phyloP scores from a whole-genome alignment of 179 eudicot species.

The Heliamphora pulchella region DNA sequence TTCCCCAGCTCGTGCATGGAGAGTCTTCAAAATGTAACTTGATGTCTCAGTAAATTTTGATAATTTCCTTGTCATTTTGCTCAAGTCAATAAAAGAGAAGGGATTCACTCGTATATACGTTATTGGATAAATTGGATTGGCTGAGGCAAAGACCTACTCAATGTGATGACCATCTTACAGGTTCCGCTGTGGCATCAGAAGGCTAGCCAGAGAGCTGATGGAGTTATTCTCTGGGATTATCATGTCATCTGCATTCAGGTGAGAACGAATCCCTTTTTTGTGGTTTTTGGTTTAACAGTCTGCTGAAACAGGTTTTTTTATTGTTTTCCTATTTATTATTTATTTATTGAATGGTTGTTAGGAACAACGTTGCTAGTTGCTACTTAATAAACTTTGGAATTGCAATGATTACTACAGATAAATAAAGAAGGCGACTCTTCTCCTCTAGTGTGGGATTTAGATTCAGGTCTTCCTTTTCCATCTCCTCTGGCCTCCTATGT shows the following conservation, averaged over 20 bases:
- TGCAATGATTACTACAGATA: slow-evolving; percentile 33
- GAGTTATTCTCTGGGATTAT: slow-evolving; percentile 84
- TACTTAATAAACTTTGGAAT: not conserved
- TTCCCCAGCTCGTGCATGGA: too few relatives aligned
- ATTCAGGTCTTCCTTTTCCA: slow-evolving; percentile 80
- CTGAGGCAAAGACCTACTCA: not conserved
- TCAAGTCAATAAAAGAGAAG: not conserved
- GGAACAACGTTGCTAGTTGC: not conserved
- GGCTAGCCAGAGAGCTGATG: slow-evolving; percentile 95
- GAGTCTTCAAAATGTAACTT: too few relatives aligned
- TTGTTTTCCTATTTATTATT: not conserved
- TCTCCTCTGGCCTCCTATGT: slow-evolving; percentile 57
- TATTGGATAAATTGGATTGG: not conserved
- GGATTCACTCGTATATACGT: not conserved
- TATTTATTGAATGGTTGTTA: not conserved
- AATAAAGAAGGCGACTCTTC: slow-evolving; percentile 40
- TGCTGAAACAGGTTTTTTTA: not conserved
- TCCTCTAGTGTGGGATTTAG: slow-evolving; percentile 82
- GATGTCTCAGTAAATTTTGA: not conserved
- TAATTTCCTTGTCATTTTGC: not conserved
- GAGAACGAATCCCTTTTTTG: slow-evolving; percentile 14
- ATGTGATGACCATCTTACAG: slow-evolving; percentile 33
- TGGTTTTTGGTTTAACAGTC: not conserved
- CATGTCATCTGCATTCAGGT: slow-evolving; percentile 92
- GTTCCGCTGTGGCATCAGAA: slow-evolving; percentile 95